Conservation (phyloP, 306 rosid species). For the Trifolium subterraneum region DNA sequence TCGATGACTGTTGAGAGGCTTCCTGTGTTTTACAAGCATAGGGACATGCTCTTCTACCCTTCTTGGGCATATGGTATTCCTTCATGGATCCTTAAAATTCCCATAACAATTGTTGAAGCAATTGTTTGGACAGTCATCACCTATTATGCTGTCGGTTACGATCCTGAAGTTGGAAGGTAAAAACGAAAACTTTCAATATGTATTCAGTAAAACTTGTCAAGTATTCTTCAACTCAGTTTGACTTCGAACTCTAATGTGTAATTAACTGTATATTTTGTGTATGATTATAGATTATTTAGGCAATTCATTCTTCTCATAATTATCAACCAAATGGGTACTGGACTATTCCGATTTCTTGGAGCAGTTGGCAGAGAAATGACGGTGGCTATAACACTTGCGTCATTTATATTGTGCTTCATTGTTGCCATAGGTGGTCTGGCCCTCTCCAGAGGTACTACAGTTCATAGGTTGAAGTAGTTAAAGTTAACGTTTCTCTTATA, state of each 20-base stretch:
- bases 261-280: not conserved
- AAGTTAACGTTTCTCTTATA: not conserved
- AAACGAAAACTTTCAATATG: not conserved
- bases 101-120: slow-evolving; percentile 48
- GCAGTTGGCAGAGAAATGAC: slow-evolving; percentile 59
- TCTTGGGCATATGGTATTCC: slow-evolving; percentile 66
- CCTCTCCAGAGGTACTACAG: slow-evolving; percentile 57
- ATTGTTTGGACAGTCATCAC: slow-evolving; percentile 54
- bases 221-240: not conserved
- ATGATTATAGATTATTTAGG: slow-evolving; percentile 52
- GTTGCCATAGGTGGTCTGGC: slow-evolving; percentile 55
- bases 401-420: slow-evolving; percentile 43
- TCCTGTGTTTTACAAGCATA: slow-evolving; percentile 66
- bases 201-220: not conserved
- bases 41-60: slow-evolving; percentile 62
- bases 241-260: not conserved
- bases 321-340: slow-evolving; percentile 58
- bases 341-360: slow-evolving; percentile 51
- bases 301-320: slow-evolving; percentile 53
- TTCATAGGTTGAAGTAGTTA: slow-evolving; percentile 4
- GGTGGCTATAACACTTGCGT: slow-evolving; percentile 49
- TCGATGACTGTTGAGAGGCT: slow-evolving; percentile 55
- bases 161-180: slow-evolving; percentile 54
- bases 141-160: slow-evolving; percentile 58
- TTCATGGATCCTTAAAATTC: slow-evolving; percentile 55